These are phyloP conservation scores for Lentinus tigrinus DNA, from an alignment of 768 basidiomycete species.

Conservation along the genomic window DNA sequence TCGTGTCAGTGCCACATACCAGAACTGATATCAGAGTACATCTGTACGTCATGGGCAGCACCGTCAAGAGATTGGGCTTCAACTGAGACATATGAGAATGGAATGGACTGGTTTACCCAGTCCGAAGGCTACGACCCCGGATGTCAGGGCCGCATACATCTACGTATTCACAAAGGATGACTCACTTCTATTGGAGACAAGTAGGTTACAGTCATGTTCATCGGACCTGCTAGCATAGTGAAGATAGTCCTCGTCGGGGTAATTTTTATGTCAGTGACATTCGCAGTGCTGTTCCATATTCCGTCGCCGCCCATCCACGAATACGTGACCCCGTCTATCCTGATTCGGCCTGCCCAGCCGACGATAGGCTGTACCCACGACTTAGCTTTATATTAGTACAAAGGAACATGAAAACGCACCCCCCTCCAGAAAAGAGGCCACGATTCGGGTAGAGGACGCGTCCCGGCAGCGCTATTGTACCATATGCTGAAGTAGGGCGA, in stretches of 20 bases:
- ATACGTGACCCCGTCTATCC: conserved; percentile 19
- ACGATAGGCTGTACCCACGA: not conserved
- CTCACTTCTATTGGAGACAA: conserved; percentile 39
- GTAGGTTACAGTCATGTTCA: conserved; percentile 37
- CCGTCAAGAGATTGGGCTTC: conserved; percentile 32
- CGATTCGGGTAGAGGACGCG: not conserved
- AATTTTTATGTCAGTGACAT: conserved; percentile 25
- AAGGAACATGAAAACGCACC: not conserved
- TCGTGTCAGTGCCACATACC: conserved; percentile 20
- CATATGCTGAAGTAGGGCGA: conserved; percentile 28
- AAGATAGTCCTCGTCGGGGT: conserved; percentile 37
- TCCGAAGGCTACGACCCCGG: conserved; percentile 31
- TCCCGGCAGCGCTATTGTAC: conserved; percentile 6
- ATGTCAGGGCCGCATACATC: not conserved
- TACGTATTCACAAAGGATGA: too few species aligned
- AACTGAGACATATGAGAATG: conserved; percentile 38
- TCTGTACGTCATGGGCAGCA: conserved; percentile 31
- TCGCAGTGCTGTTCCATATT: not conserved
- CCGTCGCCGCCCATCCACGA: conserved; percentile 14
- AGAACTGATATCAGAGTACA: conserved; percentile 40
- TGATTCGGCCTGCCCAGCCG: conserved; percentile 21
- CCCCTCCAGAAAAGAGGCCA: conserved; percentile 21
- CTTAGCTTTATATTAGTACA: not conserved
- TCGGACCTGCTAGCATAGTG: conserved; percentile 32
- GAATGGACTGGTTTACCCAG: conserved; percentile 38